Evolutionary conservation across 805 yeast genomes (phyloP).

Genomic region (Cyberlindnera sargentensis): DNA sequence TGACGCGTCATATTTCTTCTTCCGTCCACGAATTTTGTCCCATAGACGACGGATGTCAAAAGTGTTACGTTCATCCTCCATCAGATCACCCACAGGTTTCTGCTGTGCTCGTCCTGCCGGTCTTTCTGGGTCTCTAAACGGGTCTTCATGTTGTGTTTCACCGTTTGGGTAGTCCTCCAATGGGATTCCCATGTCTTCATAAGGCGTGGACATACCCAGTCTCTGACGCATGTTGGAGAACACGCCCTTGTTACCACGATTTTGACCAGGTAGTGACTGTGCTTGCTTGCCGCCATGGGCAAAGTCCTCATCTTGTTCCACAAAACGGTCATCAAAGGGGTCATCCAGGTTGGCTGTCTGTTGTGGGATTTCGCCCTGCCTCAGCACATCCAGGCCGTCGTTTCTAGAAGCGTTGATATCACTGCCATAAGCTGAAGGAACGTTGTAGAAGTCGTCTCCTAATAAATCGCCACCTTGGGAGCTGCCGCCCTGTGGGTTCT

Average conservation of each 20-base stretch:
- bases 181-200: conserved; percentile 24
- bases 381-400: conserved; percentile 15
- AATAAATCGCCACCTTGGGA: conserved; percentile 12
- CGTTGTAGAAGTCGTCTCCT: conserved; percentile 9
- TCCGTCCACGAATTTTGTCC: conserved; percentile 29
- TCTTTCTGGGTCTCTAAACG: conserved; percentile 22
- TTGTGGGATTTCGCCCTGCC: conserved; percentile 25
- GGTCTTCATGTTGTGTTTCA: conserved; percentile 10
- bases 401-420: conserved; percentile 7
- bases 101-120: conserved; percentile 13
- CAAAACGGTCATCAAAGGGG: conserved; percentile 25
- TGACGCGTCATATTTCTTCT: conserved; percentile 1
- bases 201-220: conserved; percentile 18
- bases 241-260: conserved; percentile 8
- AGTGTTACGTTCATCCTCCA: conserved; percentile 26
- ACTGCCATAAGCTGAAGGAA: conserved; percentile 10
- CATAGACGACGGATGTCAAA: conserved; percentile 33
- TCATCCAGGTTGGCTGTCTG: conserved; percentile 29
- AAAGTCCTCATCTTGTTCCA: conserved; percentile 31
- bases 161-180: conserved; percentile 15
- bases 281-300: conserved; percentile 1
- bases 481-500: background rate
- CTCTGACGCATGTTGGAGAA: conserved; percentile 17
- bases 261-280: background rate
- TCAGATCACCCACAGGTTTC: conserved; percentile 18